Conservation (phyloP, 768 basidiomycete species). For the Tulasnella sp. region DNA sequence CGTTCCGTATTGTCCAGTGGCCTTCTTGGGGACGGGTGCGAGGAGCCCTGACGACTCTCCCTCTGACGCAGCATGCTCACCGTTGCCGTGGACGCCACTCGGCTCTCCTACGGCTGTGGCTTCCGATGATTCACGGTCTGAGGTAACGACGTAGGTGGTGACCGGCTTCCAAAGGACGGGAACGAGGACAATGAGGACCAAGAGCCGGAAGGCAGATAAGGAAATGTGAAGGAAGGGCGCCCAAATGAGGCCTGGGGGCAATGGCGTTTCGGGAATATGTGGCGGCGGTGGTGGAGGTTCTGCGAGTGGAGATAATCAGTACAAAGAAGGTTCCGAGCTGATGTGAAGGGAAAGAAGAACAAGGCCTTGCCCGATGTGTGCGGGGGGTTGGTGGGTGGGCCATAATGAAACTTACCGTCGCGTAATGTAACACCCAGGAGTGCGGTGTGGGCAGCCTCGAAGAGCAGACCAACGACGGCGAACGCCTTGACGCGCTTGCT, state of each 20-base stretch:
- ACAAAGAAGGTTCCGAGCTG: not conserved
- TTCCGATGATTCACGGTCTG: conserved; percentile 43
- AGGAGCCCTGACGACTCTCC: conserved; percentile 59
- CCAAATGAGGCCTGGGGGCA: conserved; percentile 38
- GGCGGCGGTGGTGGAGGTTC: conserved; percentile 18
- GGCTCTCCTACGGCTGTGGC: conserved; percentile 43
- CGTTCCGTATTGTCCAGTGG: conserved; percentile 38
- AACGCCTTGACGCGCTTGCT: conserved; percentile 60
- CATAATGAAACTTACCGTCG: conserved; percentile 4
- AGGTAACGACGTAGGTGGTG: conserved; percentile 59
- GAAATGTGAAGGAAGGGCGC: conserved; percentile 51
- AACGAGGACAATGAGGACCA: conserved; percentile 64
- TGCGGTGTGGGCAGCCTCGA: conserved; percentile 65
- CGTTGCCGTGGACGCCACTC: conserved; percentile 49
- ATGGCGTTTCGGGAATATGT: conserved; percentile 35
- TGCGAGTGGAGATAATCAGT: conserved; percentile 8
- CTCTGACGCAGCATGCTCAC: conserved; percentile 38
- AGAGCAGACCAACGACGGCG: conserved; percentile 55
- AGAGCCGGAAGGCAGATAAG: conserved; percentile 66
- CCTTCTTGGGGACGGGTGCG: conserved; percentile 44
- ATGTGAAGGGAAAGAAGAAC: conserved; percentile 11
- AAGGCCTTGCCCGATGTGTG: conserved; percentile 18
- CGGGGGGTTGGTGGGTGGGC: not conserved
- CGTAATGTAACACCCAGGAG: conserved; percentile 48
- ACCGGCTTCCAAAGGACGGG: conserved; percentile 65